Conservation (phyloP, 1,284 basidiomycete species). For the Wolfiporia cocos region DNA sequence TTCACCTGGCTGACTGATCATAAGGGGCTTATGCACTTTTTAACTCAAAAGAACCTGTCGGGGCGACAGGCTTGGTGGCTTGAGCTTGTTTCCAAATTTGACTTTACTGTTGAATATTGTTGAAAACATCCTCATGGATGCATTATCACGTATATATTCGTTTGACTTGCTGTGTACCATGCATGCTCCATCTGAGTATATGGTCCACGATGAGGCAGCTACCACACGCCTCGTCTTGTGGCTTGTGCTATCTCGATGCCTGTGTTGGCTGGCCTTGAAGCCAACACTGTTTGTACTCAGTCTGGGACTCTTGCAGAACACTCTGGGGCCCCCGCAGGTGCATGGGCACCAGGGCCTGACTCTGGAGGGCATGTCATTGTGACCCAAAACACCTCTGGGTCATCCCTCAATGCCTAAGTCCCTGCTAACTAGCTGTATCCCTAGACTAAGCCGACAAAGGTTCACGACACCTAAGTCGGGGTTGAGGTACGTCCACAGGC, state of each 20-base stretch:
- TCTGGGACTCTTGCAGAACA: not conserved
- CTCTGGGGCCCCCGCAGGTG: too few relatives aligned
- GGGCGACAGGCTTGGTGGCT: constrained; percentile 17
- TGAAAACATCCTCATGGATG: constrained; percentile 19
- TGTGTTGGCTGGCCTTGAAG: constrained; percentile 1
- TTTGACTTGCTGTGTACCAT: constrained; percentile 21
- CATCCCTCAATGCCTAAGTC: too few relatives aligned
- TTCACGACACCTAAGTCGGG: too few relatives aligned
- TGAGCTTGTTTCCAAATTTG: constrained; percentile 17
- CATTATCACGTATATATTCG: constrained; percentile 29
- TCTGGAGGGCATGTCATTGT: too few relatives aligned
- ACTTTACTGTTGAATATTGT: constrained; percentile 19
- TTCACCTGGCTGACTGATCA: constrained; percentile 23
- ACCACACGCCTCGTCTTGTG: not conserved
- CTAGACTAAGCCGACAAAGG: too few relatives aligned
- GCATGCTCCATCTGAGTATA: constrained; percentile 19
- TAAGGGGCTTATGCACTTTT: constrained; percentile 17
- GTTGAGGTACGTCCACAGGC: too few relatives aligned
- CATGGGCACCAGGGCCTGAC: too few relatives aligned
- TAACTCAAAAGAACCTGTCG: constrained; percentile 18
- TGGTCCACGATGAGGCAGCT: constrained; percentile 4
- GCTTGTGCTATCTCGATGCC: not conserved
- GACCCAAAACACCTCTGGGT: too few relatives aligned
- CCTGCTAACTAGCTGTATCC: too few relatives aligned
- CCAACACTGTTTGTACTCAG: not conserved